Base-by-base conservation (phyloP, 345 rosid species). In the Cochlearia excelsa region DNA sequence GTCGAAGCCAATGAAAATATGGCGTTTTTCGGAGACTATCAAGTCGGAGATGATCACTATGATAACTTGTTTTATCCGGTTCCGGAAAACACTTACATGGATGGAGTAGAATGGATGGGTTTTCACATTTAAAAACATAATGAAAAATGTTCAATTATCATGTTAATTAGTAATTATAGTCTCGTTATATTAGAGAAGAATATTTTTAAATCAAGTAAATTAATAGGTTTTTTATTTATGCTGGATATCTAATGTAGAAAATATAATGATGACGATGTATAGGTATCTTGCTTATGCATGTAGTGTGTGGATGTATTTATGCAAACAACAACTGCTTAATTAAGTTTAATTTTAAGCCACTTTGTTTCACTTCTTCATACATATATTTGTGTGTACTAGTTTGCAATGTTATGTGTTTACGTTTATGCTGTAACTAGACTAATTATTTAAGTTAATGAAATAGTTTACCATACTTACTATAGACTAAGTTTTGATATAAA, bases 51-150 rank as follows among this genome's bases (percentile, higher is more conserved):
- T 0, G 77, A 77, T 5, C 74, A 70, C 45, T 71, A 65, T 30
- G 61, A 65, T 33, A 52, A 65, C 46, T 9, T 72, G 7, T 68
- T 78, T 58, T 83, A 78, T 76, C 69, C 80, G 56, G 74, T 57
- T 54, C 70, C 77, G 2, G 80, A 73, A 51, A 71, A 46, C 35
- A 67, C 47, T 56, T 78, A 79, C 55, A 49, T 67, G 44, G 69
- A 66, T 9, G 87, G 78, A 48, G 53, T 59, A 41, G 97, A 86
- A 57, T 89, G 91, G 95, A 54, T 81, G 51, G 77, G 75, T 64
- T 59, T 65, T 44, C 78, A 68, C 44, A 42, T 78, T 47, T 75
- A 47, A 74, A 47, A 46, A 37, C 27, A 63, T 8, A 49, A 39
- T 67, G 26, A 26, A 51, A 45, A 39, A 31, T 54, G 27, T 58